Percentiles rank a stretch among this genome's conserved stretches.
These are phyloP conservation scores for Fusarium sp. DNA, from an alignment of 2,329 filamentous ascomycete genomes.

Conservation along the genomic window DNA sequence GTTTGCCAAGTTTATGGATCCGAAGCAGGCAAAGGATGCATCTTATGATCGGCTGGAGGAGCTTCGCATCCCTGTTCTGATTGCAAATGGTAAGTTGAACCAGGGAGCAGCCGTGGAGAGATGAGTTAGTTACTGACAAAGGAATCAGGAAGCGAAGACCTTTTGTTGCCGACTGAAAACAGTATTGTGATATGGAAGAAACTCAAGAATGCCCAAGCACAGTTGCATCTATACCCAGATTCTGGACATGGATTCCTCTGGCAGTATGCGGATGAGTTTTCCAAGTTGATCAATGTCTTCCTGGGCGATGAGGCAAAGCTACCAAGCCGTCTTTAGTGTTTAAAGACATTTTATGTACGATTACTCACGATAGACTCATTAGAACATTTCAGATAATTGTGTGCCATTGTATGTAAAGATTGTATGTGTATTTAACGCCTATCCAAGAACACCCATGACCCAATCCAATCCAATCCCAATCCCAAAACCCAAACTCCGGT, in stretches of 20 bases:
- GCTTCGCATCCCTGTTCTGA: conserved; percentile 54
- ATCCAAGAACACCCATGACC: neutral
- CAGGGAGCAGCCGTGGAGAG: fast-evolving
- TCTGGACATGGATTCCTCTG: conserved; percentile 55
- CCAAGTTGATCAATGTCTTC: conserved; percentile 52
- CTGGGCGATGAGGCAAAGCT: conserved; percentile 37
- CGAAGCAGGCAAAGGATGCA: conserved; percentile 50
- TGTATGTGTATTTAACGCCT: conserved; percentile 3
- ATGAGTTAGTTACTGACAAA: conserved; percentile 2
- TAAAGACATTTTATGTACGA: neutral
- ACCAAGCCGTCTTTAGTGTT: conserved; percentile 35
- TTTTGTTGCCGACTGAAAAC: conserved; percentile 55
- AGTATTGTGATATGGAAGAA: conserved; percentile 56
- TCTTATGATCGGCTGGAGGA: conserved; percentile 53
- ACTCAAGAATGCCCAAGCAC: conserved; percentile 49
- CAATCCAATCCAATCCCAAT: neutral
- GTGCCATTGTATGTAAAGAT: neutral
- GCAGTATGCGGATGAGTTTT: conserved; percentile 52
- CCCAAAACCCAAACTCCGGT: conserved; percentile 8
- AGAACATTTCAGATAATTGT: fast-evolving
- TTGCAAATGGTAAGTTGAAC: conserved; percentile 54
- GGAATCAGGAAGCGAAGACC: conserved; percentile 51
- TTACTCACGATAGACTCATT: fast-evolving
- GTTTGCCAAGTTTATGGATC: conserved; percentile 55
- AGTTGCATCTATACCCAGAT: conserved; percentile 54